These are phyloP conservation scores for Euryodendron excelsum DNA, from an alignment of 148 eudicot genomes.

Conservation along the genomic window DNA sequence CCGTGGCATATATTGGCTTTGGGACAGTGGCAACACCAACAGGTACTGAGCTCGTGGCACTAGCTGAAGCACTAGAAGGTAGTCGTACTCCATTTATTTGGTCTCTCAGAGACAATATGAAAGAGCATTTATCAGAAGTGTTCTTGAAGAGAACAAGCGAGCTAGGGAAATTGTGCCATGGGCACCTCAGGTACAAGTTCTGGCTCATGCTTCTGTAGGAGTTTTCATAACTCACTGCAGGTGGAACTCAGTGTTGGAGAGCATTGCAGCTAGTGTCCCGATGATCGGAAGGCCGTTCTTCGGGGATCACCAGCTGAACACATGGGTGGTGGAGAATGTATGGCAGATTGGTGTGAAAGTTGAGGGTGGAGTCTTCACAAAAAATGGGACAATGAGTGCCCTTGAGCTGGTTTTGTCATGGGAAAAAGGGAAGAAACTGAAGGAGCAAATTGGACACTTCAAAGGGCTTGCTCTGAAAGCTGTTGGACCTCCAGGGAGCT, in stretches of 20 bases:
- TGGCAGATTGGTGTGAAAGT: conserved; percentile 44
- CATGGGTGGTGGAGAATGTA: conserved; percentile 39
- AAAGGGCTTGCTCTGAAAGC: conserved; percentile 32
- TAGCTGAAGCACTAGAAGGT: conserved; percentile 50
- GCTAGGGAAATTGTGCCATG: conserved; percentile 53
- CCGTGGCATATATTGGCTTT: conserved; percentile 54
- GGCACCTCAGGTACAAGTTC: conserved; percentile 63
- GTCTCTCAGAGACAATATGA: conserved; percentile 40
- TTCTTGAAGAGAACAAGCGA: conserved; percentile 27
- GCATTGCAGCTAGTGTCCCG: conserved; percentile 56
- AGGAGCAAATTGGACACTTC: conserved; percentile 7
- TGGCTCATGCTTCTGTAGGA: conserved; percentile 40
- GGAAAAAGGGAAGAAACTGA: conserved; percentile 35
- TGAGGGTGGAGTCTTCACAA: conserved; percentile 37
- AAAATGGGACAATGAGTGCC: conserved; percentile 22
- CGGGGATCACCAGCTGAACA: conserved; percentile 52
- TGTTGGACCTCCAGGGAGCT: conserved; percentile 28
- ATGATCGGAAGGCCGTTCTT: conserved; percentile 61
- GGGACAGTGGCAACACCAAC: conserved; percentile 43
- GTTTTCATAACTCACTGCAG: conserved; percentile 67
- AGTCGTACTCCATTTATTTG: conserved; percentile 45
- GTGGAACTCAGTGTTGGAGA: conserved; percentile 70
- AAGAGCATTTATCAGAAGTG: conserved; percentile 33
- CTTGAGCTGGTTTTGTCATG: conserved; percentile 26
- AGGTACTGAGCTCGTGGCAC: conserved; percentile 32